Base-by-base conservation (phyloP, 768 basidiomycete species). In the Leccinellum rugosiceps region DNA sequence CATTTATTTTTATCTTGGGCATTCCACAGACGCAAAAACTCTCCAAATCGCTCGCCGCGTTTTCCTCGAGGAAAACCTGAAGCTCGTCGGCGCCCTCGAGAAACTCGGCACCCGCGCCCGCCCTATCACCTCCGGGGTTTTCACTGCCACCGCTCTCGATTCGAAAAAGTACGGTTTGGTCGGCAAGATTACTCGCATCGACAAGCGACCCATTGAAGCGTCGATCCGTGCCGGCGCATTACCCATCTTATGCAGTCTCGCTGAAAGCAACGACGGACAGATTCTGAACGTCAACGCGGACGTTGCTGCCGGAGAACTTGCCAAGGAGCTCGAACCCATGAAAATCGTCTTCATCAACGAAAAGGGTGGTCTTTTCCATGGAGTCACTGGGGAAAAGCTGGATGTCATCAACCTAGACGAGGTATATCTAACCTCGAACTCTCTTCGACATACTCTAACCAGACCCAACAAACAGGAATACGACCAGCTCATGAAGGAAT, bases 261-360 rank as follows among this genome's bases (percentile, higher is more conserved):
- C 97, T 6, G 97, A 98, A 75, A 90, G 91, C 32, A 81, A 86
- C 21, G 93, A 97, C 32, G 97, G 97, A n/a, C 97, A 99, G 73
- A 94, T 99, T 65, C 80, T 98, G 61, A 99, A 99, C 67, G 97
- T 99, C 72, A 99, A 98, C 68, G 97, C 97, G 21, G 97, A 99
- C 71, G 91, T 98, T 60, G 97, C 97, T 2, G 96, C 97, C 1
- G 97, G 96, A 41, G 97, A 99, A 74, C 83, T 99, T 19, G 90
- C 96, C 7, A 97, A 98, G 77, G 96, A 98, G 72, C 80, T 99
- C 25, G 96, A 98, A 75, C 97, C 97, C 21, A 85, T 96, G 78
- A 99, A 98, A 78, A 98, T 98, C 50, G 96, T 99, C 31, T 98
- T 94, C 76, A 72, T 99, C 68, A 97, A 98, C 71, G 97, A 99